Evolutionary conservation across 1,284 basidiomycete species (phyloP), one percentile per base, ranked within the genome.

Genomic region (Rhodotorula sp.): DNA sequence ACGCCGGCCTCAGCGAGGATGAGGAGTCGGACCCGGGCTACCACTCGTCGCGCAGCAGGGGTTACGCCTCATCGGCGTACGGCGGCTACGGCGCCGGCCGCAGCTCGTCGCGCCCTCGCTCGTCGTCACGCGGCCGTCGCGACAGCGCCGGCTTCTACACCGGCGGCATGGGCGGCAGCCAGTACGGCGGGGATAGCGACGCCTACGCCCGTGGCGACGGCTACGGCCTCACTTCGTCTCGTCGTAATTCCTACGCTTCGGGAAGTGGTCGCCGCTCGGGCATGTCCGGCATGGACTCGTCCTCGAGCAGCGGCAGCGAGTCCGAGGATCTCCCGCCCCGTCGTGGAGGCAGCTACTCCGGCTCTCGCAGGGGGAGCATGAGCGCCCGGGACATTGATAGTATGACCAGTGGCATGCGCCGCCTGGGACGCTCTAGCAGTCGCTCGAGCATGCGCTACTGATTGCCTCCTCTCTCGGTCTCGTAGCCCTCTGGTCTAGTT

Each of bases 11-110:
- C 56, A 57, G 64, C 66, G 58, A 49, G 45, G 54, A 45, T 49
- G 69, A 67, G 34, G 61, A 56, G 23, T 62, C 66, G 0, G 66
- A 65, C 55, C 59, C 55, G 7, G 70, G 43, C 16, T 68, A 65
- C 66, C 70, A 61, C 47, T 55, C 34, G 26, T 56, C 56, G 2
- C n/a, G 57, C 61, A 26, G 54, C 23, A 14, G 49, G 49, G 34
- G 50, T 34, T 34, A 21, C 19, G 6, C 34, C 21, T 62, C 66
- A n/a, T 66, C 60, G 59, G 58, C 59, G 21, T 45, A 47, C 43
- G 34, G 21, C 21, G 57, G 57, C 38, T 38, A n/a, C 34, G 57
- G 23, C 57, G 56, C 31, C 6, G 31, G 56, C 21, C 16, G 28
- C 12, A 34, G 28, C 31, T 19, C 21, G 12, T 52, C 50, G 50